phyloP scores from a whole-genome alignment of 169 alveolate genomes.

The Eimeria brunetti region DNA sequence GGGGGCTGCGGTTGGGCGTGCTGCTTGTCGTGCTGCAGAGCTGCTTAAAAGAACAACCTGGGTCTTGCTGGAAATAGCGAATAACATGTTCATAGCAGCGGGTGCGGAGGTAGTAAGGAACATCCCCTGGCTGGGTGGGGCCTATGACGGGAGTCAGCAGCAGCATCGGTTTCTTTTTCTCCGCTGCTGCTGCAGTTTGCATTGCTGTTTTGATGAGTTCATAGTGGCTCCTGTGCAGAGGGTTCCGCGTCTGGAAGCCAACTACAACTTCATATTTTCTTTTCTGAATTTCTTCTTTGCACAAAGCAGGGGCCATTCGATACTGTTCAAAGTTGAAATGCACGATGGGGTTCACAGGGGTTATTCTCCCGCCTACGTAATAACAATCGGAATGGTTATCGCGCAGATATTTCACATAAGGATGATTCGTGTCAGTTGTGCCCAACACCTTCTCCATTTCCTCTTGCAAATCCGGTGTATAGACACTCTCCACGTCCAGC shows the following conservation, averaged over 20 bases:
- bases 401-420: constrained; percentile 72
- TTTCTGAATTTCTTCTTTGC: background rate
- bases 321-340: constrained; percentile 76
- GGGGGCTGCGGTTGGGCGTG: constrained; percentile 51
- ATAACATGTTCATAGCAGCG: constrained; percentile 81
- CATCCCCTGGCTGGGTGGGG: constrained; percentile 86
- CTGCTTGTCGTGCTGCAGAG: background rate
- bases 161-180: constrained; percentile 40
- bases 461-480: constrained; percentile 66
- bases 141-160: constrained; percentile 84
- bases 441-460: constrained; percentile 78
- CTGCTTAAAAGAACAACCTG: background rate
- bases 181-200: constrained; percentile 16
- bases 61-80: constrained; percentile 22
- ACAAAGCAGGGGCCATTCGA: constrained; percentile 75
- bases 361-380: constrained; percentile 81
- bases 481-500: constrained; percentile 68
- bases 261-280: constrained; percentile 80
- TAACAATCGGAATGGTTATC: constrained; percentile 43
- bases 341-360: constrained; percentile 22
- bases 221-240: constrained; percentile 84
- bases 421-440: constrained; percentile 79
- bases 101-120: constrained; percentile 77
- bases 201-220: constrained; percentile 80
- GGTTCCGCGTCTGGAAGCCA: constrained; percentile 86